A percentile compares a stretch with the other conserved stretches of the same genome.
phyloP scores from a whole-genome alignment of 192 early-diverging fungal species.

The Coemansia furcata region DNA sequence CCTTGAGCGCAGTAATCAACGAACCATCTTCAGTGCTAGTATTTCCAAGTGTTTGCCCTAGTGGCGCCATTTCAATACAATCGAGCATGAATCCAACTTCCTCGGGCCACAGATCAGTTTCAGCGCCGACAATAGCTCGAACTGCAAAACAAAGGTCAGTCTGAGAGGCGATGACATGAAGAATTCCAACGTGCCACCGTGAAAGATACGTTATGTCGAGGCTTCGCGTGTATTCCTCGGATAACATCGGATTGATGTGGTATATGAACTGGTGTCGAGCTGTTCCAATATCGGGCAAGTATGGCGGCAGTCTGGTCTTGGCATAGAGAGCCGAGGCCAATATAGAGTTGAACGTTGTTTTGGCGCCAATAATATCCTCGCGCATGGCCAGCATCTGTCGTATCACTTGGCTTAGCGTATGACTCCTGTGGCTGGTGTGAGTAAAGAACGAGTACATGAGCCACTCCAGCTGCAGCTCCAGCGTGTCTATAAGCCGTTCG shows the following conservation, averaged over 20 bases:
- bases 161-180: conserved; percentile 42
- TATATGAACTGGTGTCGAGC: conserved; percentile 26
- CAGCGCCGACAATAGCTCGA: conserved; percentile 36
- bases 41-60: background rate
- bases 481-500: conserved; percentile 22
- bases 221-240: conserved; percentile 15
- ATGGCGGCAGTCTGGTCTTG: conserved; percentile 24
- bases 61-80: conserved; percentile 23
- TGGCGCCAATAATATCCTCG: conserved; percentile 46
- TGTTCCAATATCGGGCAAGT: conserved; percentile 37
- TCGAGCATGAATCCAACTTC: conserved; percentile 41
- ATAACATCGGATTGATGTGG: conserved; percentile 22
- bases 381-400: conserved; percentile 28
- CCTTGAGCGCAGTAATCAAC: background rate
- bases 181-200: conserved; percentile 39
- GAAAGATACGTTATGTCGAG: conserved; percentile 43
- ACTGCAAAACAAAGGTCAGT: conserved; percentile 23
- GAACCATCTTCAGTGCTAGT: background rate
- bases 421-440: conserved; percentile 5
- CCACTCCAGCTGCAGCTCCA: conserved; percentile 49
- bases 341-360: conserved; percentile 31
- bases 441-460: conserved; percentile 41
- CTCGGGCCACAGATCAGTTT: conserved; percentile 43
- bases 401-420: conserved; percentile 18
- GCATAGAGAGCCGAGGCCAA: conserved; percentile 21